Base-by-base conservation (phyloP, 768 basidiomycete species). In the Hydnum rufescens region DNA sequence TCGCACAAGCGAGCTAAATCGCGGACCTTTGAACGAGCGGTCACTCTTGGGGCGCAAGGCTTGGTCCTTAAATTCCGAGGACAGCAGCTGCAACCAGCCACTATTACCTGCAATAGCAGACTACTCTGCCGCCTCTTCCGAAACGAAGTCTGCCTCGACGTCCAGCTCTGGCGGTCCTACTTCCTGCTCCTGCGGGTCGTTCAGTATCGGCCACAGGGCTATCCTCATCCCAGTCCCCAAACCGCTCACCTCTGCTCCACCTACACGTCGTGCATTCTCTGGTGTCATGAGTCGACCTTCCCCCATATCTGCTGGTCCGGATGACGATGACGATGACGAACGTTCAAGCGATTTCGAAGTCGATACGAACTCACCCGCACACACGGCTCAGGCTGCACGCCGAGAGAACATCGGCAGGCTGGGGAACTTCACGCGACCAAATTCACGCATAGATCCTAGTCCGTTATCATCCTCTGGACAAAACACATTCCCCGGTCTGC, bases 241-340 rank as follows among this genome's bases (percentile, higher is more conserved):
- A 13, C 44, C 44, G 13, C 44, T 47, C 23, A 47, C 25, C 44
- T 28, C 44, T 16, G 44, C 44, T 13, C 36, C 36, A 13, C 44
- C 44, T 28, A 32, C 49, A 30, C 49, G 49, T 31, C 49, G 49
- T 34, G 49, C 49, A 8, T 50, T 50, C 49, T 30, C 26, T 28
- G 29, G 8, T n/a, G n/a, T n/a, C 22, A 13, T 39, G 13, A 39
- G 36, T 39, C 36, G 36, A 13, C 13, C 36, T 39, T 39, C 13
- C 22, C 13, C 36, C 22, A 13, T n/a, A n/a, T n/a, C n/a, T n/a
- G n/a, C n/a, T n/a, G 36, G 36, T 13, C 13, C 13, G 36, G 36
- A 39, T 39, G 22, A 22, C 25, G 70, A 66, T 57, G 96, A 76
- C n/a, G n/a, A n/a, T n/a, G n/a, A n/a, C 53, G 70, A 73, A 39